Evolutionary conservation across 208 protist genomes (phyloP), one percentile per base, ranked within the genome.

Genomic region (Acanthamoeba lenticulata): DNA sequence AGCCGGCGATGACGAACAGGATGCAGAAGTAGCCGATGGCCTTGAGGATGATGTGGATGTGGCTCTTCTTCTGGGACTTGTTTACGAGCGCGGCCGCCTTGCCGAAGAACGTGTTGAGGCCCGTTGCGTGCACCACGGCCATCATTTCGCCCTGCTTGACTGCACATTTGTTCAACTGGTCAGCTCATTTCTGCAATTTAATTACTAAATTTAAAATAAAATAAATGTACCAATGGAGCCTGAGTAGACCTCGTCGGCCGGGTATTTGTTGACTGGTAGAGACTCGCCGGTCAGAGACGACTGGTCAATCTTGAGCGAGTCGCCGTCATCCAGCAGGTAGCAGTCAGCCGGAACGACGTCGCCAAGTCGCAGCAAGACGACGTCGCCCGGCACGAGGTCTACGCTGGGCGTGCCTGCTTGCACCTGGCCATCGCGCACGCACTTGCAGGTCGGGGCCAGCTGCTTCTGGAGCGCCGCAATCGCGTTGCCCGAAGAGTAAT

Each of bases 261-360:
- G 44, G 65, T 96, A 96, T 96, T 98, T 98, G 52, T 96, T 97
- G 15, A 99, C 98, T 32, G 99, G 99, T 7, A 99, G 96, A 3
- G 98, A 99, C 96, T 99, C 99, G 81, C 99, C 98, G 9, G 98
- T 99, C 45, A 99, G 95, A 21, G 98, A 97, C 4, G 98, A 96
- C 96, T 99, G 98, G 93, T 99, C 98, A 90, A 99, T 97, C 45
- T 98, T 98, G n/a, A 99, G 77, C 32, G 57, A 60, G 49, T 95
- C 94, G 9, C 85, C 88, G 52, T 81, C 85, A 67, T 95, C 92
- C 2, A 97, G 52, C 0, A 97, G 29, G 44, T 96, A 98, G 95
- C 97, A 98, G 95, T 99, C 98, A 1, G 98, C 98, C 6, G 98
- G 98, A 49, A 99, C 97, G 9, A 97, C 97, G 32, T 98, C 98